Evolutionary conservation across 495 filamentous ascomycete species (phyloP), one percentile per base, ranked within the genome.

Genomic region (Pyrenula massariospora): DNA sequence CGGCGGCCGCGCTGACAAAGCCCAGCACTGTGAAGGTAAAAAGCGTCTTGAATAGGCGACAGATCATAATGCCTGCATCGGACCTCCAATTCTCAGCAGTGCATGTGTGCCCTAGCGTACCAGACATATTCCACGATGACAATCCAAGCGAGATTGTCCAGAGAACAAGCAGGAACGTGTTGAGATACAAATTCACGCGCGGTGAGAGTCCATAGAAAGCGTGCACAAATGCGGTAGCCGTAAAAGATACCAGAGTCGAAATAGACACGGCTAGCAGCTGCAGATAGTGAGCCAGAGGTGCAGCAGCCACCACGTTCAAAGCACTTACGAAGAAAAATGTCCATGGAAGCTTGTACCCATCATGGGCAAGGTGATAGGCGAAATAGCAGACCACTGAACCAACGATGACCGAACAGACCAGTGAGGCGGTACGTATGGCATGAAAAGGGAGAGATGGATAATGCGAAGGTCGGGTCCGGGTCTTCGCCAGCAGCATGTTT

Each of bases 31-130:
- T 73, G 68, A 88, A 86, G n/a, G 75, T 62, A 68, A 84, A 84
- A 10, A 86, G 70, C 19, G 83, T 73, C 68, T 86, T 88, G 74
- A 84, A 88, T 58, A 77, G 68, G 54, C 79, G 66, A 66, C 84
- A 86, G 48, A 86, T 76, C 62, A 74, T 72, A 52, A 85, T 75
- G 25, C 77, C 83, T 24, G 77, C 77, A 0, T 76, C 71, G 25
- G 76, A 78, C 47, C 71, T 68, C 82, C 83, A 88, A 67, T 74
- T 74, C 31, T 64, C 59, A 3, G 66, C 63, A 21, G 70, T 73
- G 68, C 84, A 88, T 57, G 70, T 66, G 56, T 81, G 76, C n/a
- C 72, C 68, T 59, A 86, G 73, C 0, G 80, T 84, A 58, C 73
- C 68, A 50, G 73, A 70, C 56, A 81, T 71, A 66, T 74, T 79